Evolutionary conservation across 1,139 yeast species (phyloP), one percentile per base, ranked within the genome.

Genomic region (Schwanniomyces etchellsii): DNA sequence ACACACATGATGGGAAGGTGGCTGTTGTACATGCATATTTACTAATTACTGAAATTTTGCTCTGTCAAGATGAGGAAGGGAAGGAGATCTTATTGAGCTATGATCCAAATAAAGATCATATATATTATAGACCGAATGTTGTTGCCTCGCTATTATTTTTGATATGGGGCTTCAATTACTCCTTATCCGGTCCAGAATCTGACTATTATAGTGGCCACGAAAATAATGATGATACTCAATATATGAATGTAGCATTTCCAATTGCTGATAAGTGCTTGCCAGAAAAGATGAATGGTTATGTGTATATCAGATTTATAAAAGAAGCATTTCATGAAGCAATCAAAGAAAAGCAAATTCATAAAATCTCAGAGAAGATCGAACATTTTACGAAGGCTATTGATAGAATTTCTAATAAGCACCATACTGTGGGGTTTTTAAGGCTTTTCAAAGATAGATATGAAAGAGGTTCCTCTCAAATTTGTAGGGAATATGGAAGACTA

Each of bases 11-110:
- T 22, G 28, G 28, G 5, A 16, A 15, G 14, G 17, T 26, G 9
- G 48, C 77, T 27, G 74, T 79, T n/a, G 60, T 80, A 5, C 84
- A 79, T 48, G 77, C 83, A 36, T 78, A 74, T 45, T 57, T 77
- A 45, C 59, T 75, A 26, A 50, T 79, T 14, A 79, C 82, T 72
- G 82, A 79, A 37, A 64, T 76, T 49, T 70, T 78, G 56, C 52
- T 80, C 27, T 53, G 66, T 28, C 73, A 77, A 27, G 57, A 55
- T 35, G 61, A 61, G 37, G 28, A 26, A 15, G 21, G 21, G 9
- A 18, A n/a, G n/a, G 28, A 26, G 11, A 26, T 14, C 5, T 11
- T 15, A 5, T 16, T 14, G 9, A 26, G 12, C 9, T 26, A 26
- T 16, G 14, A 26, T 7, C 28, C 28, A 14, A 26, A 26, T 16